phyloP scores from a whole-genome alignment of 169 alveolate genomes.

The Plasmodium vivax region DNA sequence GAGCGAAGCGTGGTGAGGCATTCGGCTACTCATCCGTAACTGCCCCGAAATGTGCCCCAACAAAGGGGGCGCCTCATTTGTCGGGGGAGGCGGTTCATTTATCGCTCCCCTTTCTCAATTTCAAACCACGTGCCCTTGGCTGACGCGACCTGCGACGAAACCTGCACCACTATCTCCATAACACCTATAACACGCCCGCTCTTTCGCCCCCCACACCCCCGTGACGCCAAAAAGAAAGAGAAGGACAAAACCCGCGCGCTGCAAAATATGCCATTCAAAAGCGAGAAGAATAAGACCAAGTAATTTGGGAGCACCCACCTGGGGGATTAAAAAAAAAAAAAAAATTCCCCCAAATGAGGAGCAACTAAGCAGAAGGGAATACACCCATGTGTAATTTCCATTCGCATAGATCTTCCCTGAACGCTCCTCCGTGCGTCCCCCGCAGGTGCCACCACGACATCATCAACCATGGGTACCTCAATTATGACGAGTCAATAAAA shows the following conservation, averaged over 20 bases:
- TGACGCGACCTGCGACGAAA: background rate
- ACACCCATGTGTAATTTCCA: background rate
- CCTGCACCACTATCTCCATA: no score
- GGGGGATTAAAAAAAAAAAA: background rate
- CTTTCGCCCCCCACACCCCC: background rate
- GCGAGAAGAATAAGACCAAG: constrained; percentile 75
- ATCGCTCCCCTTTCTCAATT: background rate
- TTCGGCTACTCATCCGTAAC: background rate
- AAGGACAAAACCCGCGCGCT: constrained; percentile 40
- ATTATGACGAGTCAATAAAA: constrained; percentile 27
- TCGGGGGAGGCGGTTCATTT: background rate
- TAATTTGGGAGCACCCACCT: background rate
- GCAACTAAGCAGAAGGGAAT: background rate
- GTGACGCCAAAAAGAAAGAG: constrained; percentile 31
- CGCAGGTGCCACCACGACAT: constrained; percentile 63
- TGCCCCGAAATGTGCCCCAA: background rate
- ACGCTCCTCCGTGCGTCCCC: background rate
- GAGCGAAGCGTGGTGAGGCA: background rate
- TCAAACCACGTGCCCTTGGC: background rate
- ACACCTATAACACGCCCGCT: background rate
- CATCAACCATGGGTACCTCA: constrained; percentile 32
- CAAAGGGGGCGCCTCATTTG: background rate
- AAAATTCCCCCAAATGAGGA: background rate
- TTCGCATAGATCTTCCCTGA: background rate
- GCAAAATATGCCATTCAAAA: constrained; percentile 70